Evolutionary conservation across 2,329 filamentous ascomycete species (phyloP).

Genomic region (Podosphaera fusca): DNA sequence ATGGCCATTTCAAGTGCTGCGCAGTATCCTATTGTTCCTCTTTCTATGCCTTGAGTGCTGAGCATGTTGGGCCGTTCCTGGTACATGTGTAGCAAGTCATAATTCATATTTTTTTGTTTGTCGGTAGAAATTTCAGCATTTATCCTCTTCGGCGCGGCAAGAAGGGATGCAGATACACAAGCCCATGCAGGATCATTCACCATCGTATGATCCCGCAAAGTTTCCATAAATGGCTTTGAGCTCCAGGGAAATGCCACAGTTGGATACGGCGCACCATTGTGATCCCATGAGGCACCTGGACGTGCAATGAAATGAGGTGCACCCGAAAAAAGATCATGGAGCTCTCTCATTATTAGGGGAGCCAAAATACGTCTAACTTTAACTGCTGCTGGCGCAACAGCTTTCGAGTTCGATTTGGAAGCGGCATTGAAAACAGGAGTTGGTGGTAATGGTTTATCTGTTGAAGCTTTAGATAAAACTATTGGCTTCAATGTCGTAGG

Average conservation of each 20-base stretch:
- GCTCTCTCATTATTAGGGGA: conserved; percentile 31
- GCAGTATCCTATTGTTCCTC: conserved; percentile 45
- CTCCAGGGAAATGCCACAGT: conserved; percentile 47
- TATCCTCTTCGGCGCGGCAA: conserved; percentile 24
- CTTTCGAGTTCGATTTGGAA: conserved; percentile 13
- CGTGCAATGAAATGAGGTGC: conserved; percentile 48
- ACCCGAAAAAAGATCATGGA: conserved; percentile 52
- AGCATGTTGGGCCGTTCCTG: conserved; percentile 39
- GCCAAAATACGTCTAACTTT: conserved; percentile 35
- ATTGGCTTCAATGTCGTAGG: too few species aligned
- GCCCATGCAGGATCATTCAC: conserved; percentile 41
- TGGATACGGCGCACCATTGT: conserved; percentile 36
- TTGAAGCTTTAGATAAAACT: conserved; percentile 1
- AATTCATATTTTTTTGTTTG: conserved; percentile 4
- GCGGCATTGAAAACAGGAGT: conserved; percentile 21
- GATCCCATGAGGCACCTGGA: conserved; percentile 23
- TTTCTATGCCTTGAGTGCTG: conserved; percentile 47
- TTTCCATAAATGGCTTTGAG: conserved; percentile 33
- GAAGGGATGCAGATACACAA: conserved; percentile 36
- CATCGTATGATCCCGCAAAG: conserved; percentile 40
- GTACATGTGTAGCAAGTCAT: conserved; percentile 2
- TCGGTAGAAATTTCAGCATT: conserved; percentile 19
- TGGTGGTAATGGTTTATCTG: conserved; percentile 33
- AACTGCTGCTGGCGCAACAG: conserved; percentile 17
- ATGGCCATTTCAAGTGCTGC: conserved; percentile 42